Evolutionary conservation across 805 yeast species (phyloP).

Genomic region (Debaryomyces tyrocola): DNA sequence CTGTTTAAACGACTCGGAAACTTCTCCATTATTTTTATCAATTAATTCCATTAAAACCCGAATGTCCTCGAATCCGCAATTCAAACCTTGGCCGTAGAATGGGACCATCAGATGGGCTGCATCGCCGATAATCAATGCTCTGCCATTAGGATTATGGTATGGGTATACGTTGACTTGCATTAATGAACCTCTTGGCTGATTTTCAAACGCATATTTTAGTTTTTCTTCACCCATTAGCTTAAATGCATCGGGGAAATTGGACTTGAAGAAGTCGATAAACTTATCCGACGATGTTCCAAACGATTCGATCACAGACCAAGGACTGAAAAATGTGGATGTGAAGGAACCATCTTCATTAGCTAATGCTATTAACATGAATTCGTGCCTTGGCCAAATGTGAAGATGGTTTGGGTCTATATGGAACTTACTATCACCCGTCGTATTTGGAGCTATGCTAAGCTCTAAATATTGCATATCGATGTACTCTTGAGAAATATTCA

Average conservation of each 20-base stretch:
- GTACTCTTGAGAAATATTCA: slow-evolving; percentile 74
- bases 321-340: slow-evolving; percentile 86
- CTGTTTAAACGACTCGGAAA: slow-evolving; percentile 49
- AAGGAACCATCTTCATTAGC: slow-evolving; percentile 85
- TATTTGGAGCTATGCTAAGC: slow-evolving; percentile 65
- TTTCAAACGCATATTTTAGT: slow-evolving; percentile 49
- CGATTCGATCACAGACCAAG: slow-evolving; percentile 65
- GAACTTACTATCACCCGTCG: slow-evolving; percentile 37
- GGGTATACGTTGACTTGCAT: slow-evolving; percentile 71
- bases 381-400: slow-evolving; percentile 90
- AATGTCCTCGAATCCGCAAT: slow-evolving; percentile 93
- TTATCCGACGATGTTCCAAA: slow-evolving; percentile 40
- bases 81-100: slow-evolving; percentile 97
- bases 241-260: slow-evolving; percentile 74
- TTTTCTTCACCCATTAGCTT: slow-evolving; percentile 60
- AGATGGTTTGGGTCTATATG: slow-evolving; percentile 69
- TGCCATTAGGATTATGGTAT: slow-evolving; percentile 60
- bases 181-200: slow-evolving; percentile 75
- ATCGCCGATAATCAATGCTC: slow-evolving; percentile 77
- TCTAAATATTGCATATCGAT: slow-evolving; percentile 85
- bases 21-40: slow-evolving; percentile 31
- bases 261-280: slow-evolving; percentile 53
- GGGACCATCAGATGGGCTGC: slow-evolving; percentile 98
- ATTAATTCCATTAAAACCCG: slow-evolving; percentile 57
- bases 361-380: slow-evolving; percentile 86